Percentiles rank a stretch among this genome's conserved stretches.
phyloP scores from a whole-genome alignment of 805 yeast species.

The Candida chilensis region DNA sequence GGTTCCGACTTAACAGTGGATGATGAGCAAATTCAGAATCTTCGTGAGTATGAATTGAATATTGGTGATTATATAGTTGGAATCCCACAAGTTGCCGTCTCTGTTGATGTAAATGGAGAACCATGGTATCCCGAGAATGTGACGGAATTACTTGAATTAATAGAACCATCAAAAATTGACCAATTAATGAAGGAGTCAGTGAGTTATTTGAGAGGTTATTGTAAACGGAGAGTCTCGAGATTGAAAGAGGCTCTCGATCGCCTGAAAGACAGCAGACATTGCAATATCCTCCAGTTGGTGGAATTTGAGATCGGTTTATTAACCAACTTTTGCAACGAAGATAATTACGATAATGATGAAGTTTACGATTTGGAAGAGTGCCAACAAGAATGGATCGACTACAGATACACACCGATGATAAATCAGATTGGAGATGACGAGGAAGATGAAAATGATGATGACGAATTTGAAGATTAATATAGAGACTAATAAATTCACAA shows the following conservation, averaged over 20 bases:
- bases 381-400: neutral
- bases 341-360: neutral
- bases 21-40: neutral
- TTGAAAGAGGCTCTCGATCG: neutral
- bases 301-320: neutral
- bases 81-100: conserved; percentile 1
- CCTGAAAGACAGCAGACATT: neutral
- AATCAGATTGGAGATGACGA: too few relatives aligned
- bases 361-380: neutral
- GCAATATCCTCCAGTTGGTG: neutral
- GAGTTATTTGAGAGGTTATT: neutral
- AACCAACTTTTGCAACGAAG: neutral
- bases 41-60: neutral
- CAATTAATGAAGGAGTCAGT: neutral
- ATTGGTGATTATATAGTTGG: neutral
- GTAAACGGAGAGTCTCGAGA: neutral
- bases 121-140: neutral
- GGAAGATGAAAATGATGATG: too few relatives aligned
- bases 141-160: neutral
- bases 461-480: too few relatives aligned
- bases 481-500: too few relatives aligned
- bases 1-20: neutral
- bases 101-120: neutral
- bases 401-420: neutral
- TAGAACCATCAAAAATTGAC: neutral